Evolutionary conservation across 345 rosid species (phyloP), one percentile per base, ranked within the genome.

Genomic region (Rhizophora apiculata): DNA sequence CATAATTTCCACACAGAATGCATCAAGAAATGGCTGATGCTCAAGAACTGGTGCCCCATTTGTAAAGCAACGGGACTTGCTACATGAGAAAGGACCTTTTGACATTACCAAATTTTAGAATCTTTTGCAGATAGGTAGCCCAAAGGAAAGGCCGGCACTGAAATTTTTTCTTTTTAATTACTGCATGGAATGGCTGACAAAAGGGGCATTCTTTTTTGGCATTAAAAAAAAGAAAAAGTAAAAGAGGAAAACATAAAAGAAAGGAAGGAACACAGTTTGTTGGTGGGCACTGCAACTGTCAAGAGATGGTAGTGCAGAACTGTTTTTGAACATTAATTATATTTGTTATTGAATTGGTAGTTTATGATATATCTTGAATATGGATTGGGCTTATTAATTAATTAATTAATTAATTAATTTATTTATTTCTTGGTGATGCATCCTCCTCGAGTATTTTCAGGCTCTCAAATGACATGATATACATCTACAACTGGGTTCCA

Each of bases 11-110:
- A 93, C 75, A 37, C 81, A 5, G 77, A 65, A 55, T 93, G 97
- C 68, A 75, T 93, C 59, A 91, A 88, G 72, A 85, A 84, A 60
- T 93, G 98, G 97, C 74, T 93, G 77, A 86, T 79, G 83, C 83
- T 34, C 63, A 93, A 93, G 83, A 93, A 91, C 67, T 70, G 87
- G 73, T 93, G 98, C 81, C 98, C 98, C 31, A 83, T 93, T 49
- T 93, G 98, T 69, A 93, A 91, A 76, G 85, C 89, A 48, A 80
- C 89, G 0, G 98, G 91, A 27, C 71, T 93, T 15, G 74, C 78
- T 68, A 78, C 85, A 32, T 76, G 79, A 78, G 70, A 76, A 71
- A 53, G 31, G 43, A 46, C 32, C 32, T 7, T 24, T 11, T 21
- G 16, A 18, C 6, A n/a, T 19, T 11, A 0, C 6, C 20, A 39